Percentiles rank a stretch among this genome's conserved stretches.
phyloP scores from a whole-genome alignment of 192 early-diverging fungal genomes.

The Paraglomus occultum region DNA sequence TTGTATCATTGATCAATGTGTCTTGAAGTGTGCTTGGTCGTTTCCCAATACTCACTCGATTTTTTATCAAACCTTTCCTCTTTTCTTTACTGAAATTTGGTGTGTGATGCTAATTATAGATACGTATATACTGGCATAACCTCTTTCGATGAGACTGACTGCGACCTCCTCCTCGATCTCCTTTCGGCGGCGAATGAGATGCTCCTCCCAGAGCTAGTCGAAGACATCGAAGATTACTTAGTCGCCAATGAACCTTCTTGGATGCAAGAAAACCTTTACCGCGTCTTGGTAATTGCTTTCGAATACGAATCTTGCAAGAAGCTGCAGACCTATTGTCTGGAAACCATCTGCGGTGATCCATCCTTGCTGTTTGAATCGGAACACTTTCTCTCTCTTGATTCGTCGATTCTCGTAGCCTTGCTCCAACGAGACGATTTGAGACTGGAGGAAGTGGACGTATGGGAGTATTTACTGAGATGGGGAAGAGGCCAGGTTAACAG shows the following conservation, averaged over 20 bases:
- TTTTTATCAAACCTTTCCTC: too few species aligned
- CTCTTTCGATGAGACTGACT: not conserved
- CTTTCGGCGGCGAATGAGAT: conserved; percentile 5
- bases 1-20: too few species aligned
- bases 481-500: not conserved
- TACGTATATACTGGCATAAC: conserved; percentile 12
- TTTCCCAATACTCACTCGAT: too few species aligned
- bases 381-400: not conserved
- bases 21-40: too few species aligned
- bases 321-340: not conserved
- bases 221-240: conserved; percentile 3
- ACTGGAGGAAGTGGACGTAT: too few species aligned
- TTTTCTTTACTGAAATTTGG: too few species aligned
- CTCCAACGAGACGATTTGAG: too few species aligned
- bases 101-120: not conserved
- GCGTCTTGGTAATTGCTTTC: not conserved
- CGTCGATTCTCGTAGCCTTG: too few species aligned
- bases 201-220: conserved; percentile 1
- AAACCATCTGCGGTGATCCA: not conserved
- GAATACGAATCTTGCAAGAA: not conserved
- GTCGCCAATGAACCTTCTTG: conserved; percentile 8
- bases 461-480: not conserved
- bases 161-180: not conserved
- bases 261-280: conserved; percentile 4
- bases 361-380: conserved; percentile 1